Percentiles rank a stretch among this genome's conserved stretches.
Evolutionary conservation across 1,284 basidiomycete genomes (phyloP).

Genomic region (Austroboletus novae-zelandiae): DNA sequence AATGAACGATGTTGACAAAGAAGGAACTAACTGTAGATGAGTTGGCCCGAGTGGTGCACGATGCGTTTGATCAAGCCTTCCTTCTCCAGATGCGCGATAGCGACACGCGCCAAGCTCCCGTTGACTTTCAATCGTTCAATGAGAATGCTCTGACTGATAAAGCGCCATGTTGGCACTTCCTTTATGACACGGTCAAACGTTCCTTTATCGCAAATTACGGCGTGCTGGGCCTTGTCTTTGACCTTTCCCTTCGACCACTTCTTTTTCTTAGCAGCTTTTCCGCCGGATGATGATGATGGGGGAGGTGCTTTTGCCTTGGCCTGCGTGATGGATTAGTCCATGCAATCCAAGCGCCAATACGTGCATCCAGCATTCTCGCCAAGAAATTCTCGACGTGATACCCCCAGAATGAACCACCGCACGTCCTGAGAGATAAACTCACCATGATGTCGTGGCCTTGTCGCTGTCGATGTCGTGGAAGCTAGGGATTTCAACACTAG

Average conservation of each 20-base stretch:
- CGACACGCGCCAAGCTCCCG: conserved; percentile 91
- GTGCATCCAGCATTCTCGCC: conserved; percentile 19
- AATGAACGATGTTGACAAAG: not conserved
- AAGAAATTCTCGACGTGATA: not conserved
- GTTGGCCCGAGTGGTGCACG: conserved; percentile 93
- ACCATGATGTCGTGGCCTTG: conserved; percentile 31
- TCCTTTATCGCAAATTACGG: conserved; percentile 89
- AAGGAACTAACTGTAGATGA: conserved; percentile 79
- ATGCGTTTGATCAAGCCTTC: conserved; percentile 96
- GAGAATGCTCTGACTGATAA: conserved; percentile 97
- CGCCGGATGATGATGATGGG: conserved; percentile 60
- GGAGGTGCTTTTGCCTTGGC: conserved; percentile 70
- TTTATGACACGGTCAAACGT: conserved; percentile 96
- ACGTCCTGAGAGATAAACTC: conserved; percentile 17
- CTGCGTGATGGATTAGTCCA: conserved; percentile 35
- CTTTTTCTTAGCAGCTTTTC: conserved; percentile 96
- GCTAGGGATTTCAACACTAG: not conserved
- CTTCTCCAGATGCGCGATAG: conserved; percentile 92
- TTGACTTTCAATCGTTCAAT: conserved; percentile 98
- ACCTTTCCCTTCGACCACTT: conserved; percentile 99
- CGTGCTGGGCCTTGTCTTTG: conserved; percentile 98
- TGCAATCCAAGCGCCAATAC: conserved; percentile 16
- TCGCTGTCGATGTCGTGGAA: conserved; percentile 23
- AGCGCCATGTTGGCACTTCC: conserved; percentile 99
- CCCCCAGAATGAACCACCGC: not conserved